Conservation (phyloP, 2,329 filamentous ascomycete species). For the Cercospora janseana region DNA sequence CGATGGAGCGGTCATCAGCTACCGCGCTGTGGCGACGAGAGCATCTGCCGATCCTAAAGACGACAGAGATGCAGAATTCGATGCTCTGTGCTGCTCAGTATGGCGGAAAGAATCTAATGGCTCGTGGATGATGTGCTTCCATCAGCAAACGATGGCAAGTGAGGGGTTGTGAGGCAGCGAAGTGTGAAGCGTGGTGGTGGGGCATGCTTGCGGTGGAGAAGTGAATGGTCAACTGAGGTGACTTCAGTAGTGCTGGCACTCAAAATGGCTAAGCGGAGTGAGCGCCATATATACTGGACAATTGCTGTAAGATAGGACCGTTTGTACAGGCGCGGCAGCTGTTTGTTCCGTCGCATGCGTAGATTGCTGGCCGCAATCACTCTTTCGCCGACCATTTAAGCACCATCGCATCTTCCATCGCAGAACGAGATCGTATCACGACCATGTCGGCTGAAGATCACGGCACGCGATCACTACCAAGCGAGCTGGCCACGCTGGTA, state of each 20-base stretch:
- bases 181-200: background rate
- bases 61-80: constrained; percentile 28
- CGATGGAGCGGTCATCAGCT: constrained; percentile 33
- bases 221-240: background rate
- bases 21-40: constrained; percentile 30
- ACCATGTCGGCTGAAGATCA: background rate
- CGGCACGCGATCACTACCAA: background rate
- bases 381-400: background rate
- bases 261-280: too few relatives aligned
- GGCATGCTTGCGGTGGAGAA: background rate
- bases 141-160: constrained; percentile 33
- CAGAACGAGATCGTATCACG: background rate
- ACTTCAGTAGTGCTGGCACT: too few relatives aligned
- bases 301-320: too few relatives aligned
- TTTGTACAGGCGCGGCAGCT: background rate
- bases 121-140: constrained; percentile 32
- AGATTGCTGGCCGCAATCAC: background rate
- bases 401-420: background rate
- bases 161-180: background rate
- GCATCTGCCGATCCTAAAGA: constrained; percentile 23
- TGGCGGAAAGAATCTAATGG: constrained; percentile 32
- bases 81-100: constrained; percentile 34
- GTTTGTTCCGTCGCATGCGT: too few relatives aligned
- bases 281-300: too few relatives aligned
- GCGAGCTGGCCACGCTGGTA: background rate